Percentiles rank a stretch among this genome's conserved stretches.
Evolutionary conservation across 768 basidiomycete genomes (phyloP).

Genomic region (Amanita pallidorosea): DNA sequence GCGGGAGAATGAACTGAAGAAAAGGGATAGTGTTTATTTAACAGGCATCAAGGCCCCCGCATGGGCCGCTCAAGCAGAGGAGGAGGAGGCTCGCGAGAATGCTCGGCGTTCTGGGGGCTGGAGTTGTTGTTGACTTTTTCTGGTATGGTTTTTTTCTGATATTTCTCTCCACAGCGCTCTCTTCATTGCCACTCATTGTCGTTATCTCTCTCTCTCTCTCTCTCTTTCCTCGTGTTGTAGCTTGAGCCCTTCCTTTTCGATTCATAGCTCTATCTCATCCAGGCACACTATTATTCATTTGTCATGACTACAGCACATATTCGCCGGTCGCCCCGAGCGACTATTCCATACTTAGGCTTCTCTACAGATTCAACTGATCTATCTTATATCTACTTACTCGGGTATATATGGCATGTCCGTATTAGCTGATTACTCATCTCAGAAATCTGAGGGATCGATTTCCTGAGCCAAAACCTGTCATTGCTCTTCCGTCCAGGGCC

Average conservation of each 20-base stretch:
- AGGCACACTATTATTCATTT: constrained; percentile 2
- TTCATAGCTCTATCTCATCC: constrained; percentile 11
- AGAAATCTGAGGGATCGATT: constrained; percentile 4
- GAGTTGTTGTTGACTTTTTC: constrained; percentile 54
- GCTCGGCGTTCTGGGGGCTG: constrained; percentile 43
- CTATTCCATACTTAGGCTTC: constrained; percentile 14
- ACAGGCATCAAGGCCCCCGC: constrained; percentile 50
- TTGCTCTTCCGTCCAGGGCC: background rate
- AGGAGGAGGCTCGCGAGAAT: constrained; percentile 59
- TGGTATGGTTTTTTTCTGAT: constrained; percentile 7
- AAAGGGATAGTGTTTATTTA: constrained; percentile 78
- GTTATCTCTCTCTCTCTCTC: constrained; percentile 1
- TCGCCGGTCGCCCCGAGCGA: background rate
- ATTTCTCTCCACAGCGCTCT: constrained; percentile 10
- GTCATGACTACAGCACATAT: constrained; percentile 5
- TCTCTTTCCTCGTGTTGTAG: constrained; percentile 10
- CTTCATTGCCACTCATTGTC: constrained; percentile 13
- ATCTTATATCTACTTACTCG: constrained; percentile 33
- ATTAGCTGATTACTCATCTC: constrained; percentile 6
- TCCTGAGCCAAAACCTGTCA: background rate
- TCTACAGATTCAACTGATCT: constrained; percentile 23
- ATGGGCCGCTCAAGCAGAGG: constrained; percentile 75
- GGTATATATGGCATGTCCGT: constrained; percentile 26
- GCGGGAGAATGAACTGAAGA: constrained; percentile 67
- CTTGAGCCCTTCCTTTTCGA: constrained; percentile 9